phyloP scores from a whole-genome alignment of 495 filamentous ascomycete genomes.

The Penicillium lagena region DNA sequence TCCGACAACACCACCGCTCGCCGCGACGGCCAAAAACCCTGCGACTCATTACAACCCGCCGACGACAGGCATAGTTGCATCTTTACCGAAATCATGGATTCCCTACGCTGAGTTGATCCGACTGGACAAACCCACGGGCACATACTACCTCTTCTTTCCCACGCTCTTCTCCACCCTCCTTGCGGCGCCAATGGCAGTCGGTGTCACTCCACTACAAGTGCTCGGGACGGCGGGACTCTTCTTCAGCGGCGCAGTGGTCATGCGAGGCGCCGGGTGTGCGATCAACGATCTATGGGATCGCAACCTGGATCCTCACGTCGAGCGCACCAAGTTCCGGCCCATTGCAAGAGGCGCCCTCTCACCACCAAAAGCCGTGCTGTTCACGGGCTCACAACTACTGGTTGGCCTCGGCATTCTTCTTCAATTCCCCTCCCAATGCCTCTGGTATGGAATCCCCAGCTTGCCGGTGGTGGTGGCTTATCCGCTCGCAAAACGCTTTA shows the following conservation, averaged over 20 bases:
- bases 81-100: slow-evolving; percentile 67
- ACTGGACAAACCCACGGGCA: slow-evolving; percentile 90
- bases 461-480: slow-evolving; percentile 76
- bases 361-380: slow-evolving; percentile 67
- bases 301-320: slow-evolving; percentile 85
- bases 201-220: slow-evolving; percentile 57
- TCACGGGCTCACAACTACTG: slow-evolving; percentile 74
- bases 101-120: slow-evolving; percentile 92
- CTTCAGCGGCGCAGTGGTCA: slow-evolving; percentile 80
- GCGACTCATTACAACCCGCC: slow-evolving; percentile 56
- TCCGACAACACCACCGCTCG: slow-evolving; percentile 3
- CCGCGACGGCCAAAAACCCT: slow-evolving; percentile 4
- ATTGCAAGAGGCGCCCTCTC: slow-evolving; percentile 82
- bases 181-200: slow-evolving; percentile 33
- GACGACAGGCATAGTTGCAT: slow-evolving; percentile 68
- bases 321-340: slow-evolving; percentile 77
- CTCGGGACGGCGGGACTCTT: slow-evolving; percentile 71
- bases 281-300: slow-evolving; percentile 98
- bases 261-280: slow-evolving; percentile 96
- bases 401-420: slow-evolving; percentile 76
- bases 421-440: slow-evolving; percentile 77
- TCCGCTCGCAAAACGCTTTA: slow-evolving; percentile 88
- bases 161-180: slow-evolving; percentile 83
- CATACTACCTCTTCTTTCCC: slow-evolving; percentile 93
- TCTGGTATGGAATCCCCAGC: slow-evolving; percentile 84